phyloP scores from a whole-genome alignment of 2,329 filamentous ascomycete species.

The Colletotrichum somersetense region DNA sequence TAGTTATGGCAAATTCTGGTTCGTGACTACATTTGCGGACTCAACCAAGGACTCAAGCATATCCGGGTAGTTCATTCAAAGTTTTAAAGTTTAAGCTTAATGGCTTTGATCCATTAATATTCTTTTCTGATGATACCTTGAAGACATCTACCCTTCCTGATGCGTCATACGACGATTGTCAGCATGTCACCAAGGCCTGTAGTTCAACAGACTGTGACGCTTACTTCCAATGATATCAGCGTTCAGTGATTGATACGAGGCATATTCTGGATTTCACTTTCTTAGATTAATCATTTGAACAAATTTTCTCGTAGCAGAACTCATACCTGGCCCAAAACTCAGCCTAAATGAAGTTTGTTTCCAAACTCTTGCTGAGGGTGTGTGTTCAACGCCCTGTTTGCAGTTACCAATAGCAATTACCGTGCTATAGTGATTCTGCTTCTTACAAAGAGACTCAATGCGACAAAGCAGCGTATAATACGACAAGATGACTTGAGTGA shows the following conservation, averaged over 20 bases:
- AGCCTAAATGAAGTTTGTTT: rapidly evolving
- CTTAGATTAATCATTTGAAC: not conserved
- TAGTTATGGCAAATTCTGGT: not conserved
- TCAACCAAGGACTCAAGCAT: not conserved
- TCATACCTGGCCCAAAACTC: not conserved
- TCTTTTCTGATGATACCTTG: no score
- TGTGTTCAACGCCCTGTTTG: not conserved
- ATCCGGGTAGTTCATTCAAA: not conserved
- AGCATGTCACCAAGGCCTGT: not conserved
- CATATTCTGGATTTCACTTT: not conserved
- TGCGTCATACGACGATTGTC: not conserved
- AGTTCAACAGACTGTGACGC: no score
- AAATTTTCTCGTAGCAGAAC: not conserved
- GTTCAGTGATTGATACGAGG: not conserved
- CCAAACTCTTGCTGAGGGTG: not conserved
- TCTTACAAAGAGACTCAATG: slow-evolving; percentile 19
- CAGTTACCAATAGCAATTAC: not conserved
- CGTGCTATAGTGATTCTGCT: not conserved
- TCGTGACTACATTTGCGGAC: not conserved
- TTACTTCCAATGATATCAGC: not conserved
- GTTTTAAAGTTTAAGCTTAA: not conserved
- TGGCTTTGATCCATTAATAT: no score
- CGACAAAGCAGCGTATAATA: slow-evolving; percentile 17
- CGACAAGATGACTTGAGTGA: slow-evolving; percentile 7
- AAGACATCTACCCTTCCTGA: no score